Evolutionary conservation across 1,284 basidiomycete species (phyloP).

Genomic region (Leccinum subrobustum): DNA sequence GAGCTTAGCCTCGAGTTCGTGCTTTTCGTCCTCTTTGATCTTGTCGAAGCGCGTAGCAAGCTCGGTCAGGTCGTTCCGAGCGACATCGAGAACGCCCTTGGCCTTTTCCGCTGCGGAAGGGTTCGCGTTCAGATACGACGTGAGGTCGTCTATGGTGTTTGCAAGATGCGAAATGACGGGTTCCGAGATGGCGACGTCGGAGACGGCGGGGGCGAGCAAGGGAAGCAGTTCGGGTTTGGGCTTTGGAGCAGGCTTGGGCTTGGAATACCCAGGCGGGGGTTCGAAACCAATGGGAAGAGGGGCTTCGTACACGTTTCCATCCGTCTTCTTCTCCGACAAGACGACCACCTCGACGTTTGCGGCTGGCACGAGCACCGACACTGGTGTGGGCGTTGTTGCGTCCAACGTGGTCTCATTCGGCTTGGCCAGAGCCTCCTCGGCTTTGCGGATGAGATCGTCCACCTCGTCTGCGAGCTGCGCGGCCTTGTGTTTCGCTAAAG

Average conservation of each 20-base stretch:
- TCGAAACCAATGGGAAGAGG: slow-evolving; percentile 90
- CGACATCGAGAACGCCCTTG: slow-evolving; percentile 68
- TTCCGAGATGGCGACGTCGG: slow-evolving; percentile 71
- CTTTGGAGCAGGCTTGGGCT: slow-evolving; percentile 49
- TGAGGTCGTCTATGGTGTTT: slow-evolving; percentile 90
- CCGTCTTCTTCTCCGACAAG: slow-evolving; percentile 35
- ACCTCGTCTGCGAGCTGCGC: slow-evolving; percentile 61
- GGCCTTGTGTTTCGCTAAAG: slow-evolving; percentile 47
- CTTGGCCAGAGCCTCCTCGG: slow-evolving; percentile 65
- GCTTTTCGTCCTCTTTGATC: slow-evolving; percentile 80
- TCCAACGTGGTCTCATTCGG: slow-evolving; percentile 28
- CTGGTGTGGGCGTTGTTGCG: slow-evolving; percentile 15
- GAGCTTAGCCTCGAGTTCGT: slow-evolving; percentile 74
- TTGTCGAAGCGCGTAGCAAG: slow-evolving; percentile 79
- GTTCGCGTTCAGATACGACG: slow-evolving; percentile 77
- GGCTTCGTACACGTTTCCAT: slow-evolving; percentile 57
- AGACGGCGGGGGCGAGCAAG: slow-evolving; percentile 79
- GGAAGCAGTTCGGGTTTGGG: slow-evolving; percentile 55
- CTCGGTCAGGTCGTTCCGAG: slow-evolving; percentile 81
- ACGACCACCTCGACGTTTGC: slow-evolving; percentile 27
- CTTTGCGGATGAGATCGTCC: slow-evolving; percentile 62
- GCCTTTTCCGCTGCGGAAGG: slow-evolving; percentile 69
- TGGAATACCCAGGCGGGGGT: slow-evolving; percentile 82
- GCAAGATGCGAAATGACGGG: slow-evolving; percentile 93
- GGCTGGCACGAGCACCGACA: neutral